Base-by-base conservation (phyloP, 106 monocot species). In the Acorus gramineus region DNA sequence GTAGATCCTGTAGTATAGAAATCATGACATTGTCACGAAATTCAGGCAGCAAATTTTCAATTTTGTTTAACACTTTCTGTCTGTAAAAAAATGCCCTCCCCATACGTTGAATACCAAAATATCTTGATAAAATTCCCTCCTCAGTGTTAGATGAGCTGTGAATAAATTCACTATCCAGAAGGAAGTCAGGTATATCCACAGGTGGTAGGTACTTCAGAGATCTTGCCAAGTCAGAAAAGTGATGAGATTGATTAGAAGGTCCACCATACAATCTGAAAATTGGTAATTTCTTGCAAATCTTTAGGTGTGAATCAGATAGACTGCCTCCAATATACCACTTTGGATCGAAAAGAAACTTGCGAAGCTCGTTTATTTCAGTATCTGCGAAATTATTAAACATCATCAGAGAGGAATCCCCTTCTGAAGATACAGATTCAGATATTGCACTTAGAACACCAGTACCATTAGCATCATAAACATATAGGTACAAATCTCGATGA, bases 1-100 rank as follows among this genome's bases (percentile, higher is more conserved):
- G 98, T 49, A 98, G 81, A 63, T 98, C 92, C 71, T 76, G 78
- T 43, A 98, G 78, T 68, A 98, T 76, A 44, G 78, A 74, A 45
- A 88, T 63, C 83, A 91, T 79, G 46, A 98, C 73, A 7, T 60
- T 9, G 76, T 98, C 92, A 66, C 98, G 85, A 59, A 84, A 63
- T 14, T 88, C 78, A 47, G 92, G 70, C 73, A 78, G 73, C 67
- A 98, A 59, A 6, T 83, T 77, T 74, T 51, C 63, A 67, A 98
- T 65, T 74, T 75, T 88, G 49, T 73, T 80, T 7, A 92, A 74
- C 53, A 98, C 77, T 68, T 80, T 68, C 53, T 66, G 66, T 72
- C 57, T 80, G 71, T 92, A 98, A 64, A 92, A 98, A 8, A 44
- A 55, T 43, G 81, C 54, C 68, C 79, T 98, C 47, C 13, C 59